These are phyloP conservation scores for Mycena amicta DNA, from an alignment of 768 basidiomycete species.

Conservation along the genomic window DNA sequence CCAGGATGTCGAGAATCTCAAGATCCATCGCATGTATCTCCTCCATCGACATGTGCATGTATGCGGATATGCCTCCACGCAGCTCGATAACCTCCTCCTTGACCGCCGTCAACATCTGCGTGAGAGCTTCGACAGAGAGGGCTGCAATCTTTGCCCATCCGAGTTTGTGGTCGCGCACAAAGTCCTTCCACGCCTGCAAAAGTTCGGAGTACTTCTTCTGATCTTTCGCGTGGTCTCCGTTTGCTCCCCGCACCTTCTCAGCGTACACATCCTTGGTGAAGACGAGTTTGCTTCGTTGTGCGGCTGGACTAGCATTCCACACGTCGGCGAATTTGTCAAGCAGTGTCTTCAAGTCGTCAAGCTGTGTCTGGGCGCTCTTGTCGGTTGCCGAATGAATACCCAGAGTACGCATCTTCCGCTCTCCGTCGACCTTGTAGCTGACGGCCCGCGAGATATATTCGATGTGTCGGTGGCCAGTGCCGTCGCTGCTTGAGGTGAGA, in stretches of 20 bases:
- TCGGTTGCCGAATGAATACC: slow-evolving; percentile 2
- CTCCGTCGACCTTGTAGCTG: slow-evolving; percentile 1
- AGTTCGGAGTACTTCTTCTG: slow-evolving; percentile 1
- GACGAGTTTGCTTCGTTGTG: background rate
- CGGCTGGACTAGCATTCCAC: slow-evolving; percentile 4
- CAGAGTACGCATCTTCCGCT: background rate
- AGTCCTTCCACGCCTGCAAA: background rate
- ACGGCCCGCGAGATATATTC: slow-evolving; percentile 2
- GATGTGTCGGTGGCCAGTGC: slow-evolving; percentile 1
- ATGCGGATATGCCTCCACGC: background rate
- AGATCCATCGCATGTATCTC: slow-evolving; percentile 10
- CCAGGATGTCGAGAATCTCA: slow-evolving; percentile 20
- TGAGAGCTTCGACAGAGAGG: background rate
- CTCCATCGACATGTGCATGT: slow-evolving; percentile 4
- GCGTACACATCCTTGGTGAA: background rate
- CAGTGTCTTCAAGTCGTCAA: background rate
- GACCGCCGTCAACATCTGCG: background rate
- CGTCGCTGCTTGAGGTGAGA: slow-evolving; percentile 1
- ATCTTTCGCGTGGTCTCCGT: slow-evolving; percentile 4
- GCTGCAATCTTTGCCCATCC: background rate
- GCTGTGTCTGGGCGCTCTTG: slow-evolving; percentile 6
- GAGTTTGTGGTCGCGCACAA: background rate
- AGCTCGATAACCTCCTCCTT: slow-evolving; percentile 5
- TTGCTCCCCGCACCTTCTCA: background rate
- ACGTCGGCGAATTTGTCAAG: background rate